phyloP scores from a whole-genome alignment of 495 filamentous ascomycete genomes.

The Platismatia glauca region DNA sequence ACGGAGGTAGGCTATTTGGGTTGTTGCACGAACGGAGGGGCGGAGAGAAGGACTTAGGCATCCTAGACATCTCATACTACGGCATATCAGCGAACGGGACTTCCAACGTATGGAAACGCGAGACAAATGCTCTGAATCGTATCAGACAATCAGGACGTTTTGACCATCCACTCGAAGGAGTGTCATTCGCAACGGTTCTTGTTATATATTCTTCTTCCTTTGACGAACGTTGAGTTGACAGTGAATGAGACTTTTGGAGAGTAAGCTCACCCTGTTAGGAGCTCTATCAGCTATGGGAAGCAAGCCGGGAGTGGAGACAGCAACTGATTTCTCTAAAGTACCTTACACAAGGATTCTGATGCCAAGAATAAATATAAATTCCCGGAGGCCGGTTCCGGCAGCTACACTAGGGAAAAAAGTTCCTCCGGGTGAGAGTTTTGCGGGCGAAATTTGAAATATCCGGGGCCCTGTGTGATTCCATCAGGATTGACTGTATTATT shows the following conservation, averaged over 20 bases:
- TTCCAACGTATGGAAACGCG: background rate
- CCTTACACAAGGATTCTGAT: background rate
- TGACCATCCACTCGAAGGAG: constrained; percentile 50
- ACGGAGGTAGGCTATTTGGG: constrained; percentile 31
- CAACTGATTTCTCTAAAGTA: background rate
- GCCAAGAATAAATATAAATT: background rate
- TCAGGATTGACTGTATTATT: too few relatives aligned
- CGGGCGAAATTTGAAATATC: too few relatives aligned
- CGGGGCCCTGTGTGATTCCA: too few relatives aligned
- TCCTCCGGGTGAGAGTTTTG: too few relatives aligned
- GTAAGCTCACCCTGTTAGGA: constrained; percentile 1
- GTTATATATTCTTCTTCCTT: constrained; percentile 46
- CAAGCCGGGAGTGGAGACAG: background rate
- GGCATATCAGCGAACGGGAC: background rate
- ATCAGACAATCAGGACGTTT: constrained; percentile 10
- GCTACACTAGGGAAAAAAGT: too few relatives aligned
- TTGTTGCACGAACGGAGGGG: background rate
- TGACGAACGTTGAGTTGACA: constrained; percentile 11
- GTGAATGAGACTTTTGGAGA: constrained; percentile 14
- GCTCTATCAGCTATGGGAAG: background rate
- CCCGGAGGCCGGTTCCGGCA: too few relatives aligned
- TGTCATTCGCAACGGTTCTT: constrained; percentile 98
- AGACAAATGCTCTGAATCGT: background rate
- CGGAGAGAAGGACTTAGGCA: constrained; percentile 3
- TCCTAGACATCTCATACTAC: constrained; percentile 1